These are phyloP conservation scores for Cornus suecica DNA, from an alignment of 148 eudicot species.

Conservation along the genomic window DNA sequence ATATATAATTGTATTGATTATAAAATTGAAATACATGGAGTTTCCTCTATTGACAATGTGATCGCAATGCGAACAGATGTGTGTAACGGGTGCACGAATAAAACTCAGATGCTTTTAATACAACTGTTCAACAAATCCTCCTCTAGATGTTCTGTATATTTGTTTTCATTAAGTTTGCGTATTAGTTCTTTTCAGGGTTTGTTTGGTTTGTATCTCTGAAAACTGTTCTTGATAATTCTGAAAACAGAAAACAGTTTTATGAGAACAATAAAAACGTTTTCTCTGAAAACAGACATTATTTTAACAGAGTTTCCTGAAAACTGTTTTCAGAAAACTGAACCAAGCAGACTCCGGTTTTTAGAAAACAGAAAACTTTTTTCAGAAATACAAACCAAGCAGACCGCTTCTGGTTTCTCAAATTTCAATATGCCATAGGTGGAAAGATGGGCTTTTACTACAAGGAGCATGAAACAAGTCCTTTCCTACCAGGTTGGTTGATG, in stretches of 20 bases:
- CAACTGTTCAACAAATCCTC: slow-evolving; percentile 64
- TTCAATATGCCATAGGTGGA: slow-evolving; percentile 47
- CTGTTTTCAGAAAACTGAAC: no score
- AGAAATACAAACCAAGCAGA: no score
- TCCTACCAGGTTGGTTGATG: slow-evolving; percentile 77
- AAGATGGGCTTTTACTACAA: slow-evolving; percentile 92
- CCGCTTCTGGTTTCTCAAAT: slow-evolving; percentile 11
- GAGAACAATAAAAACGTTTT: no score
- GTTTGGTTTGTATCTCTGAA: no score
- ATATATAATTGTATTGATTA: background rate
- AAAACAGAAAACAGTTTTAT: no score
- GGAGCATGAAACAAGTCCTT: slow-evolving; percentile 90
- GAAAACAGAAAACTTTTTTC: no score
- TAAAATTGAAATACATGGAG: background rate
- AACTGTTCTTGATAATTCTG: no score
- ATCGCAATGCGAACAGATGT: slow-evolving; percentile 46
- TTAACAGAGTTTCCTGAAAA: no score
- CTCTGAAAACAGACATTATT: no score
- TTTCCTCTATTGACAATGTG: slow-evolving; percentile 10
- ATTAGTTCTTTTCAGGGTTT: no score
- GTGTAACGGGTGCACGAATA: slow-evolving; percentile 62
- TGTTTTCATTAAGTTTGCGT: no score
- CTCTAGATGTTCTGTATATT: slow-evolving; percentile 66
- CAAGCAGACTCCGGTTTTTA: no score
- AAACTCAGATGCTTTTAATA: slow-evolving; percentile 75